Conservation (phyloP, 2,329 filamentous ascomycete genomes). For the Scolecobasidium constrictum region DNA sequence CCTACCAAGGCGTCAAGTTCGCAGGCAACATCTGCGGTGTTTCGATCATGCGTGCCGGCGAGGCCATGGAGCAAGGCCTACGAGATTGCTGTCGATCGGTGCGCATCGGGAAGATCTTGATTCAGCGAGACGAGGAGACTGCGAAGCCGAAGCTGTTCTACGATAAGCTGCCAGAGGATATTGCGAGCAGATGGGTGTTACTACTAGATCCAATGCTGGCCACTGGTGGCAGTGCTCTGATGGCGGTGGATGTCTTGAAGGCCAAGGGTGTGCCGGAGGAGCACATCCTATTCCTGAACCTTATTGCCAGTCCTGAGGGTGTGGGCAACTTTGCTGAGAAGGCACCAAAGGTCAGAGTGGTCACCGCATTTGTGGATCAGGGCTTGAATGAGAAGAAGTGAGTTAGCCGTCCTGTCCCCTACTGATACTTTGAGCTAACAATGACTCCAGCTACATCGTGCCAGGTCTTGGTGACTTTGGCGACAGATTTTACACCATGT, state of each 20-base stretch:
- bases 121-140: constrained; percentile 95
- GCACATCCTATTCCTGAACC: constrained; percentile 87
- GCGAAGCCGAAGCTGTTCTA: constrained; percentile 88
- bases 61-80: constrained; percentile 96
- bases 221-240: constrained; percentile 88
- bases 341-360: constrained; percentile 80
- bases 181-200: constrained; percentile 84
- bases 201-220: constrained; percentile 98
- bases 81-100: constrained; percentile 97
- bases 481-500: constrained; percentile 91
- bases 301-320: constrained; percentile 94
- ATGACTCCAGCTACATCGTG: constrained; percentile 67
- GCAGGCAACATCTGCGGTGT: constrained; percentile 98
- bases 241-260: constrained; percentile 91
- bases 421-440: constrained; percentile 14
- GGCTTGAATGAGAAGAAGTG: constrained; percentile 98
- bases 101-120: constrained; percentile 94
- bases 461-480: constrained; percentile 93
- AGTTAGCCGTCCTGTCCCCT: constrained; percentile 23
- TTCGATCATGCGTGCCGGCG: constrained; percentile 94
- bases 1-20: constrained; percentile 86
- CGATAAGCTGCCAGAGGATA: constrained; percentile 92
- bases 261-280: constrained; percentile 87
- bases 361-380: constrained; percentile 92
- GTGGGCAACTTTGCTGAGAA: constrained; percentile 79